Base-by-base conservation (phyloP, 495 filamentous ascomycete species). In the Aspergillus hancockii region DNA sequence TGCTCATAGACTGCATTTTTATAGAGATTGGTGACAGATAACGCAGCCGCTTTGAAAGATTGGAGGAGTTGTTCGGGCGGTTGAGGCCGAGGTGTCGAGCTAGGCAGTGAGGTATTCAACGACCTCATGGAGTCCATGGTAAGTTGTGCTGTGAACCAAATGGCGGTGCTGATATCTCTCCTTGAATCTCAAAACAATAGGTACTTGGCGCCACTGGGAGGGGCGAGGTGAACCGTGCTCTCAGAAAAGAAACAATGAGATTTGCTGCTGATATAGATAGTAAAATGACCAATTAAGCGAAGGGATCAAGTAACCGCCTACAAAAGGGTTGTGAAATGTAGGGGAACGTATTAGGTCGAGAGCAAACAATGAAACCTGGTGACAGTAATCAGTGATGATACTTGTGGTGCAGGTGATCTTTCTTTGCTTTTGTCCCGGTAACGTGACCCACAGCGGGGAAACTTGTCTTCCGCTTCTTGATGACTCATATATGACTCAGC, bases 1-100 rank as follows among this genome's bases (percentile, higher is more conserved):
- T 90, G 85, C 21, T 91, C 88, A 54, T 84, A 78, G 2, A 88
- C 88, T 16, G 93, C 92, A 53, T 87, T 90, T 71, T 96, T 97
- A 76, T 97, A 98, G 30, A 99, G 87, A 62, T 92, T 93, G 49
- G 95, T 98, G 53, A 98, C 93, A 3, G 95, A 96, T 21, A 97
- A 79, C 14, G 95, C 95, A 22, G 95, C 95, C 38, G 88, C 83
- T 70, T 90, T 93, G 82, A 99, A 99, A 54, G 90, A 86, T 53
- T 92, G 88, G 49, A 96, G 83, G 41, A 97, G 85, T 67, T 94
- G 82, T 68, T 92, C 90, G 13, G 88, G 83, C 23, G 88, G 85
- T 57, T 90, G 90, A 31, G 73, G 73, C 22, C 75, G 70, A 32
- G 77, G 76, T 54, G 78, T 79, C 7, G 80, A 76, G 43, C 73